Conservation (phyloP, 2,329 filamentous ascomycete species). For the Dissoconium aciculare region DNA sequence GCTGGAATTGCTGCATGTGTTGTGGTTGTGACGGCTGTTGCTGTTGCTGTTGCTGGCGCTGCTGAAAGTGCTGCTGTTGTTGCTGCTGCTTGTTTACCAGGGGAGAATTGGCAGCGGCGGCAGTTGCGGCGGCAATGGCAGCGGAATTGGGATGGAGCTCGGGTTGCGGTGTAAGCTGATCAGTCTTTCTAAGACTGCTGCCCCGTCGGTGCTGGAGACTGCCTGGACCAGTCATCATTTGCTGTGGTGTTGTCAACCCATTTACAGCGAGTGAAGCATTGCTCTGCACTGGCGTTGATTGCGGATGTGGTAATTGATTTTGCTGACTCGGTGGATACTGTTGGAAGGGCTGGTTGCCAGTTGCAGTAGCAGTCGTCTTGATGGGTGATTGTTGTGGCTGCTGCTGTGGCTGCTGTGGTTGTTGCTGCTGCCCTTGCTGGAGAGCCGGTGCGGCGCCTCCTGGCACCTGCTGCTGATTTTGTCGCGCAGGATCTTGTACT, state of each 20-base stretch:
- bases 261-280: conserved; percentile 35
- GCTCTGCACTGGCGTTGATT: conserved; percentile 31
- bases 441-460: conserved; percentile 19
- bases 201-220: conserved; percentile 22
- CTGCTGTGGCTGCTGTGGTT: too few relatives aligned
- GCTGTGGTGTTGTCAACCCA: conserved; percentile 34
- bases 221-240: conserved; percentile 22
- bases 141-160: background rate
- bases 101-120: conserved; percentile 18
- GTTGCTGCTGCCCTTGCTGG: too few relatives aligned
- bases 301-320: conserved; percentile 14
- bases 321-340: conserved; percentile 12
- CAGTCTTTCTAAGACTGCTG: conserved; percentile 16
- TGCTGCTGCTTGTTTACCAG: conserved; percentile 12
- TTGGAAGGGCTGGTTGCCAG: conserved; percentile 12
- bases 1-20: too few relatives aligned
- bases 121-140: conserved; percentile 6
- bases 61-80: too few relatives aligned
- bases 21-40: too few relatives aligned
- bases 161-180: conserved; percentile 19
- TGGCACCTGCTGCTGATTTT: conserved; percentile 28
- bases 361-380: conserved; percentile 19
- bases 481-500: conserved; percentile 21
- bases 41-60: too few relatives aligned
- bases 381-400: conserved; percentile 24